A percentile compares a stretch with the other conserved stretches of the same genome.
Evolutionary conservation across 2,329 filamentous ascomycete genomes (phyloP).

Genomic region (Verticillium alfalfae): DNA sequence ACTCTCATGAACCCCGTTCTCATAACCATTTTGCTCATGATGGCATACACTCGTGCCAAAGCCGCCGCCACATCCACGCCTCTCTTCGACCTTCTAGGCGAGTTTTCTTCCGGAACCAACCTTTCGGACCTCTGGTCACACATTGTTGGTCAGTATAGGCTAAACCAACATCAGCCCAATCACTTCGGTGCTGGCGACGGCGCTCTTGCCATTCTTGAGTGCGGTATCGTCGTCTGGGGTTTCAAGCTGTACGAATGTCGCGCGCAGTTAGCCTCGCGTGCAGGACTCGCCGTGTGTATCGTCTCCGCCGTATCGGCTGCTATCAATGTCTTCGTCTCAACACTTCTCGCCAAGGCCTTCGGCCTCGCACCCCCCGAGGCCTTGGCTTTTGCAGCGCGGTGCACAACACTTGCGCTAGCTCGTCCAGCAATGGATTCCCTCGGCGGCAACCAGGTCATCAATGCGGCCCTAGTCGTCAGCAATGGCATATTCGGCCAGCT

Average conservation of each 20-base stretch:
- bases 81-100: slow-evolving; percentile 20
- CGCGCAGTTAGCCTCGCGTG: slow-evolving; percentile 34
- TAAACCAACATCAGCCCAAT: slow-evolving; percentile 8
- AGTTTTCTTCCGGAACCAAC: slow-evolving; percentile 26
- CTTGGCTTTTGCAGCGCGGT: slow-evolving; percentile 43
- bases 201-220: slow-evolving; percentile 42
- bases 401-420: slow-evolving; percentile 43
- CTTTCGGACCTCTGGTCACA: slow-evolving; percentile 28
- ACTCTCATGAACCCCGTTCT: slow-evolving; percentile 44
- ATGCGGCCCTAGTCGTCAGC: slow-evolving; percentile 45
- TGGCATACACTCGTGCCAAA: slow-evolving; percentile 36
- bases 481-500: slow-evolving; percentile 42
- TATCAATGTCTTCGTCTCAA: slow-evolving; percentile 35
- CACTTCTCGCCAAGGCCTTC: slow-evolving; percentile 27
- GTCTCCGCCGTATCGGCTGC: slow-evolving; percentile 30
- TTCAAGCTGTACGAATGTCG: slow-evolving; percentile 49
- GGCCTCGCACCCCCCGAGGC: slow-evolving; percentile 27
- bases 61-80: slow-evolving; percentile 20
- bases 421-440: slow-evolving; percentile 39
- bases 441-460: slow-evolving; percentile 38
- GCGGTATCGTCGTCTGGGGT: slow-evolving; percentile 46
- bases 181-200: slow-evolving; percentile 42
- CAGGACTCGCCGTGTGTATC: slow-evolving; percentile 30
- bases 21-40: slow-evolving; percentile 36
- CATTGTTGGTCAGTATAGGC: not conserved